Evolutionary conservation across 305 asterid species (phyloP).

Genomic region (Andrographis paniculata): DNA sequence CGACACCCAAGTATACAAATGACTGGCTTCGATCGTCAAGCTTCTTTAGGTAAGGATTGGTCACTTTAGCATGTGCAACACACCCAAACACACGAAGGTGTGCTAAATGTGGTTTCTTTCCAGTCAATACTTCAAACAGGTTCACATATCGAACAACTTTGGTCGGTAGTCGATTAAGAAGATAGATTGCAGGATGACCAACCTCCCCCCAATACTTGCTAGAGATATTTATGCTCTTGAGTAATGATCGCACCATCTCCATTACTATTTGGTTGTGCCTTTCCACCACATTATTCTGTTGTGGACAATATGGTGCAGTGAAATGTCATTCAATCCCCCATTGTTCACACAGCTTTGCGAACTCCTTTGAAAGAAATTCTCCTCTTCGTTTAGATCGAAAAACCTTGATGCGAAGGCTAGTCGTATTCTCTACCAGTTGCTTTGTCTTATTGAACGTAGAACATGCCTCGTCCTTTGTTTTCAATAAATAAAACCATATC

Average conservation of each 20-base stretch:
- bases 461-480: neutral
- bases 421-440: neutral
- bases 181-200: neutral
- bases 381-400: too few relatives aligned
- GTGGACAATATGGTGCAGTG: constrained; percentile 4
- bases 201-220: constrained; percentile 1
- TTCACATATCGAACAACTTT: neutral
- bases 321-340: neutral
- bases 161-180: neutral
- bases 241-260: neutral
- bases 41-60: neutral
- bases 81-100: neutral
- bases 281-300: constrained; percentile 3
- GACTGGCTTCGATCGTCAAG: neutral
- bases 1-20: neutral
- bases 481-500: neutral
- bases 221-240: neutral
- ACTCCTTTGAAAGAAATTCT: neutral
- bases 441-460: neutral
- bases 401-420: neutral
- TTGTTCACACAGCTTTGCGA: neutral
- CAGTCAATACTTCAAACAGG: neutral
- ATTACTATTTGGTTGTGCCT: neutral
- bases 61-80: neutral
- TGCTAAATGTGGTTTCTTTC: neutral